Evolutionary conservation across 306 rosid species (phyloP).

Genomic region (Clitoria ternatea): DNA sequence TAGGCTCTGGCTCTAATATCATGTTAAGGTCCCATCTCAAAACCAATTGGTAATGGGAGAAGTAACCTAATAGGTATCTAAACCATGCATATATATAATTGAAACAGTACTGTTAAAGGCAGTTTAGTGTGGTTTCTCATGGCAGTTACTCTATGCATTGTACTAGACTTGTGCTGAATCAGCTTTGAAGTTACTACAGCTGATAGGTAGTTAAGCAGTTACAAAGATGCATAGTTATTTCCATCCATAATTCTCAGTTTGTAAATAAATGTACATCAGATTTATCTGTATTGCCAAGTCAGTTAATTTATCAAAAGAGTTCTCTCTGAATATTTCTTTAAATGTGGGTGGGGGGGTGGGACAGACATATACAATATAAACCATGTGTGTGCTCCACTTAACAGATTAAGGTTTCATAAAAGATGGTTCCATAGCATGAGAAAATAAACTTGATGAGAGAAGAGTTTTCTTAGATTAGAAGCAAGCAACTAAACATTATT

Average conservation of each 20-base stretch:
- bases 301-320: neutral
- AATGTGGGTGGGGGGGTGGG: no score
- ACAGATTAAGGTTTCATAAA: neutral
- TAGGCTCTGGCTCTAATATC: no score
- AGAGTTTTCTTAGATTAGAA: neutral
- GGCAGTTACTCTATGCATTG: neutral
- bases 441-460: neutral
- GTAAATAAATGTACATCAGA: neutral
- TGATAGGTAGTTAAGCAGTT: neutral
- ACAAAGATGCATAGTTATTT: neutral
- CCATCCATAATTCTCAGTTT: neutral
- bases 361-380: neutral
- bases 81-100: no score
- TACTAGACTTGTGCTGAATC: neutral
- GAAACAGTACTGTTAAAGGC: neutral
- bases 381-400: neutral
- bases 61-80: no score
- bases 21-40: no score
- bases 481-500: neutral
- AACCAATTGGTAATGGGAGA: no score
- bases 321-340: no score
- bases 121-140: neutral
- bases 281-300: neutral
- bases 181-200: neutral
- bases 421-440: neutral